Percentiles rank a stretch among this genome's conserved stretches.
Evolutionary conservation across 1,284 basidiomycete genomes (phyloP).

Genomic region (Ceratobasidium sp.): DNA sequence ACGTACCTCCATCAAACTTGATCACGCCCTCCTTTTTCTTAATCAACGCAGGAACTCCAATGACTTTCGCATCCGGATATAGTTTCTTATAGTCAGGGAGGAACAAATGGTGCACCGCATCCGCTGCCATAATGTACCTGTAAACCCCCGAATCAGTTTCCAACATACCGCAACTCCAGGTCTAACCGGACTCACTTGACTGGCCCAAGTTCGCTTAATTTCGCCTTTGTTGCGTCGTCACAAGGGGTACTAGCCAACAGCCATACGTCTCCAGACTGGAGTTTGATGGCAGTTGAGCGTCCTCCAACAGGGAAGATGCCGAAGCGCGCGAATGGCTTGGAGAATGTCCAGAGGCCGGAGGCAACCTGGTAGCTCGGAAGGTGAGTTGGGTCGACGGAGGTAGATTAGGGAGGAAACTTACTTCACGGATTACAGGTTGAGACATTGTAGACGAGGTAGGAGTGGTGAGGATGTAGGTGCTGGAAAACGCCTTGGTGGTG

Average conservation of each 20-base stretch:
- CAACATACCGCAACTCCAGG: background rate
- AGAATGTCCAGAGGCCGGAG: conserved; percentile 77
- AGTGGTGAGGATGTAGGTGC: background rate
- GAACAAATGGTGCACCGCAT: conserved; percentile 73
- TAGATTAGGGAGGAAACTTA: too few species aligned
- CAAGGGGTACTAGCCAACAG: conserved; percentile 87
- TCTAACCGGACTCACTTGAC: conserved; percentile 67
- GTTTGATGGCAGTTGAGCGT: conserved; percentile 82
- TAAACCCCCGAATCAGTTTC: background rate
- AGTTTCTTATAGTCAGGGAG: conserved; percentile 76
- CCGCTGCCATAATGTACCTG: conserved; percentile 74
- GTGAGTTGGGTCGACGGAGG: background rate
- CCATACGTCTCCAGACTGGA: conserved; percentile 80
- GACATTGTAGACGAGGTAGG: background rate
- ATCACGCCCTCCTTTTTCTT: conserved; percentile 58
- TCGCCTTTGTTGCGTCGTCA: conserved; percentile 74
- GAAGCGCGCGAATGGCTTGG: conserved; percentile 77
- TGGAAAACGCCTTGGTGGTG: background rate
- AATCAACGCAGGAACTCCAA: conserved; percentile 70
- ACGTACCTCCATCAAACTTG: conserved; percentile 70
- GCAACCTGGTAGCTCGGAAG: conserved; percentile 59
- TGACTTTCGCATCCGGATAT: conserved; percentile 81
- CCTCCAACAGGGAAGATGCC: conserved; percentile 80
- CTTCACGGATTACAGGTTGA: conserved; percentile 4
- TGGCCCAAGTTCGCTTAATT: conserved; percentile 76